phyloP scores from a whole-genome alignment of 495 filamentous ascomycete species.

The Ascobolus immersus region DNA sequence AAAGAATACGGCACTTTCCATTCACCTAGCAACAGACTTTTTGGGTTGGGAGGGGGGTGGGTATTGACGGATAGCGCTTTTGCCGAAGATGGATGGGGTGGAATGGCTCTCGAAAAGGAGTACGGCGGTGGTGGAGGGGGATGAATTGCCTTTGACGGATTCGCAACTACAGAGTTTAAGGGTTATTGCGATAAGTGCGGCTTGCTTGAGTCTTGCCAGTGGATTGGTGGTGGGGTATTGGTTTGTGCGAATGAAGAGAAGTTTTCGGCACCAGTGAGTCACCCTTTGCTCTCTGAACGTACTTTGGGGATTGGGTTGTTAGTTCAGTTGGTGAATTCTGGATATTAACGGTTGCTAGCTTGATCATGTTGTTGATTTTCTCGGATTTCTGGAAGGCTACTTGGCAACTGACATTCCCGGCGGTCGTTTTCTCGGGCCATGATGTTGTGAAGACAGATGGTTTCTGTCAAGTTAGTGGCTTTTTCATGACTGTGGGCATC shows the following conservation, averaged over 20 bases:
- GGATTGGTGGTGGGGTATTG: slow-evolving; percentile 28
- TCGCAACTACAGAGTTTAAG: too few species aligned
- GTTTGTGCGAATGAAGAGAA: slow-evolving; percentile 48
- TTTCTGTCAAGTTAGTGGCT: slow-evolving; percentile 44
- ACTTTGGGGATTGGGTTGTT: slow-evolving; percentile 4
- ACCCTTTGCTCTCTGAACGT: background rate
- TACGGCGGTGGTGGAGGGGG: too few species aligned
- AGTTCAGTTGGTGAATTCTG: background rate
- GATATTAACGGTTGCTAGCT: slow-evolving; percentile 17
- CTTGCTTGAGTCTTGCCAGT: slow-evolving; percentile 13
- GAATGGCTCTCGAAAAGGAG: too few species aligned
- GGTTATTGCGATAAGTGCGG: slow-evolving; percentile 15
- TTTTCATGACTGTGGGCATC: slow-evolving; percentile 34
- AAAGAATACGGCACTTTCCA: too few species aligned
- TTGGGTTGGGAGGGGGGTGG: too few species aligned
- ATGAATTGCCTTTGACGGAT: too few species aligned
- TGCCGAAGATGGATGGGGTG: too few species aligned
- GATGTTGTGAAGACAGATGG: slow-evolving; percentile 23
- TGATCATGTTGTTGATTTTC: slow-evolving; percentile 44
- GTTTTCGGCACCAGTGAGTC: slow-evolving; percentile 46
- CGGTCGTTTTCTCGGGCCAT: slow-evolving; percentile 24
- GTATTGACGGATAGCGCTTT: too few species aligned
- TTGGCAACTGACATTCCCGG: slow-evolving; percentile 37
- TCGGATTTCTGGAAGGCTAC: slow-evolving; percentile 42
- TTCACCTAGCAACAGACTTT: too few species aligned